phyloP scores from a whole-genome alignment of 2,329 filamentous ascomycete species.

The Alternaria rosae region DNA sequence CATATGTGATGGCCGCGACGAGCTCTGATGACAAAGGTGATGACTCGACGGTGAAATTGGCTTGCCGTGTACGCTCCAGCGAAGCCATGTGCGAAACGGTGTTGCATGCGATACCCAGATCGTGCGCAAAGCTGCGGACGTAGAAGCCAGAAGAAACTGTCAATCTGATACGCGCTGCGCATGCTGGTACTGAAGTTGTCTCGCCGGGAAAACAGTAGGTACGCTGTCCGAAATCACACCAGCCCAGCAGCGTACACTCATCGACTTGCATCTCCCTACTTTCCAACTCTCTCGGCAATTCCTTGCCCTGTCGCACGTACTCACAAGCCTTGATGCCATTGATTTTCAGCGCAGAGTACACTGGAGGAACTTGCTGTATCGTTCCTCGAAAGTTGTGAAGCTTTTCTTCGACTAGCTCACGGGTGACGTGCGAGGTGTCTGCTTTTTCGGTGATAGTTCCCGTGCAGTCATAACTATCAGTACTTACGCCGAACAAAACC shows the following conservation, averaged over 20 bases:
- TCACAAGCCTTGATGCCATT: constrained; percentile 42
- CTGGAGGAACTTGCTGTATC: constrained; percentile 35
- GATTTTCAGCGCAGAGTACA: constrained; percentile 43
- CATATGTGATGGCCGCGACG: constrained; percentile 28
- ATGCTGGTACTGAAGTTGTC: constrained; percentile 22
- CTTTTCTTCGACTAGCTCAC: constrained; percentile 25
- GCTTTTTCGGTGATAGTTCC: constrained; percentile 25
- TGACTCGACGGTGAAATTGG: constrained; percentile 22
- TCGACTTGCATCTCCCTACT: constrained; percentile 38
- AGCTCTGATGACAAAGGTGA: constrained; percentile 7
- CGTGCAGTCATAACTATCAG: constrained; percentile 40
- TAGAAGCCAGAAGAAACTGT: constrained; percentile 43
- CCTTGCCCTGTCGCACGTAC: constrained; percentile 34
- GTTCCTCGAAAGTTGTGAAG: constrained; percentile 30
- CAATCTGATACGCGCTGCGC: constrained; percentile 30
- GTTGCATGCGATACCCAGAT: constrained; percentile 37
- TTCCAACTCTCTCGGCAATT: constrained; percentile 35
- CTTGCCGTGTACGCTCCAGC: constrained; percentile 36
- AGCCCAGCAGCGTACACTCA: constrained; percentile 38
- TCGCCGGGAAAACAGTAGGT: constrained; percentile 21
- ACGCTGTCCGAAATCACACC: constrained; percentile 30
- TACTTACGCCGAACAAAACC: constrained; percentile 39
- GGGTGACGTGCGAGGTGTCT: constrained; percentile 25
- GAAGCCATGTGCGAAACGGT: constrained; percentile 35
- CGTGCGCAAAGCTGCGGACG: constrained; percentile 44